Conservation (phyloP, 2,329 filamentous ascomycete genomes). For the Pseudodiploospora longispora region DNA sequence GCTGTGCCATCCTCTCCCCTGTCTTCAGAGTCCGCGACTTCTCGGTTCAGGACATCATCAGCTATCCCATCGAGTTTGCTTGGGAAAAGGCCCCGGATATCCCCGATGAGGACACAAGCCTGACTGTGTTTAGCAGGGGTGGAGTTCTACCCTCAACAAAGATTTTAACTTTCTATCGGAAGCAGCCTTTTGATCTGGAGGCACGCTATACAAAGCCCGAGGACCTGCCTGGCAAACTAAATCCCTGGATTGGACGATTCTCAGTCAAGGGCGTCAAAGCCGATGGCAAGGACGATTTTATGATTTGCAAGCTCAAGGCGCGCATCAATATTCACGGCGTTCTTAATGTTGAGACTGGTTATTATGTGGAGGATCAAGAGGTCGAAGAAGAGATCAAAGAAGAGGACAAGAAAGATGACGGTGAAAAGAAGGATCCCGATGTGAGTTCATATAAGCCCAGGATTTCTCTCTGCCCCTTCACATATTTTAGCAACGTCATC, state of each 20-base stretch:
- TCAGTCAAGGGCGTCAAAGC: conserved; percentile 97
- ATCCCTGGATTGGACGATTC: conserved; percentile 95
- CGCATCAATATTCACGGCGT: conserved; percentile 94
- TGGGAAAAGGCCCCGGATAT: conserved; percentile 99
- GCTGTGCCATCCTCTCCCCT: conserved; percentile 93
- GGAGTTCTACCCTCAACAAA: conserved; percentile 97
- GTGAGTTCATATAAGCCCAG: conserved; percentile 43
- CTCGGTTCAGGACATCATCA: conserved; percentile 92
- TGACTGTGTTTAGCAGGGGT: conserved; percentile 95
- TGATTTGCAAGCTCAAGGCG: conserved; percentile 99
- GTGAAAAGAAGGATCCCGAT: conserved; percentile 60
- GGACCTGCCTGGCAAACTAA: conserved; percentile 75
- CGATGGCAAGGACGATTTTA: conserved; percentile 90
- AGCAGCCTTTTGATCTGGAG: conserved; percentile 94
- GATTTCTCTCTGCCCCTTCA: neutral
- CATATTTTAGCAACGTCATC: too few species aligned
- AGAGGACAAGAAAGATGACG: conserved; percentile 62
- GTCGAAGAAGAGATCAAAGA: conserved; percentile 87
- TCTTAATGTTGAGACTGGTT: conserved; percentile 91
- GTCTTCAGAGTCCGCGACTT: conserved; percentile 99
- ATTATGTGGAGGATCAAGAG: conserved; percentile 97
- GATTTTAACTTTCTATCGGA: conserved; percentile 98
- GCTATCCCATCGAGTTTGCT: conserved; percentile 95
- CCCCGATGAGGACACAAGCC: conserved; percentile 92
- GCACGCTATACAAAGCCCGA: conserved; percentile 88